These are phyloP conservation scores for Dendrobium huoshanense DNA, from an alignment of 106 monocot genomes.

Conservation along the genomic window DNA sequence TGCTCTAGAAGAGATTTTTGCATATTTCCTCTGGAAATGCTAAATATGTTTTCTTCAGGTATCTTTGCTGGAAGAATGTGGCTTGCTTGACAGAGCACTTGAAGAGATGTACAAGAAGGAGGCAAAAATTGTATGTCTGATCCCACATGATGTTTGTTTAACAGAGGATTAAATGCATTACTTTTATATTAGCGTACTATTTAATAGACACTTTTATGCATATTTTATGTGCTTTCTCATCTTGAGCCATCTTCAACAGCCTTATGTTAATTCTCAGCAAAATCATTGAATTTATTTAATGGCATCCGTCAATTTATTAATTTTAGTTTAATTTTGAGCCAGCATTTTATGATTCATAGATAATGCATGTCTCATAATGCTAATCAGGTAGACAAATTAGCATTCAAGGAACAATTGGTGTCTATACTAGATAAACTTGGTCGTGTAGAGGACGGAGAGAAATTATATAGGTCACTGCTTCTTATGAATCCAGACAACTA, in stretches of 20 bases:
- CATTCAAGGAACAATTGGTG: conserved; percentile 83
- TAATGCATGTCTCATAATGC: not conserved
- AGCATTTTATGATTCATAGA: not conserved
- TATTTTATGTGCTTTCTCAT: not conserved
- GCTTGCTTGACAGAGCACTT: conserved; percentile 72
- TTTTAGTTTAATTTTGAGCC: not conserved
- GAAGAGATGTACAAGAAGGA: conserved; percentile 85
- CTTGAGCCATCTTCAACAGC: not conserved
- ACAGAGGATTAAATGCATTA: not conserved
- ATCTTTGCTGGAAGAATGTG: conserved; percentile 87
- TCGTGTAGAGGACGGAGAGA: conserved; percentile 70
- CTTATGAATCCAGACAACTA: conserved; percentile 97
- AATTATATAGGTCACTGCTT: conserved; percentile 68
- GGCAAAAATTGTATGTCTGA: conserved; percentile 61
- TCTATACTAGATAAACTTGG: conserved; percentile 74
- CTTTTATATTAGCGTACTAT: not conserved
- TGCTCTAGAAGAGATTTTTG: not conserved
- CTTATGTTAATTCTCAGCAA: not conserved
- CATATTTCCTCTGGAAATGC: not conserved
- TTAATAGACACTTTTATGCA: not conserved
- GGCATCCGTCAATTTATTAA: not conserved
- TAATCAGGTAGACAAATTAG: conserved; percentile 78
- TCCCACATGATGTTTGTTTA: not conserved
- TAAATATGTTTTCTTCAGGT: conserved; percentile 45
- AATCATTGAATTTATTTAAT: not conserved